Evolutionary conservation across 2,329 filamentous ascomycete genomes (phyloP).

Genomic region (Ascochyta lentis): DNA sequence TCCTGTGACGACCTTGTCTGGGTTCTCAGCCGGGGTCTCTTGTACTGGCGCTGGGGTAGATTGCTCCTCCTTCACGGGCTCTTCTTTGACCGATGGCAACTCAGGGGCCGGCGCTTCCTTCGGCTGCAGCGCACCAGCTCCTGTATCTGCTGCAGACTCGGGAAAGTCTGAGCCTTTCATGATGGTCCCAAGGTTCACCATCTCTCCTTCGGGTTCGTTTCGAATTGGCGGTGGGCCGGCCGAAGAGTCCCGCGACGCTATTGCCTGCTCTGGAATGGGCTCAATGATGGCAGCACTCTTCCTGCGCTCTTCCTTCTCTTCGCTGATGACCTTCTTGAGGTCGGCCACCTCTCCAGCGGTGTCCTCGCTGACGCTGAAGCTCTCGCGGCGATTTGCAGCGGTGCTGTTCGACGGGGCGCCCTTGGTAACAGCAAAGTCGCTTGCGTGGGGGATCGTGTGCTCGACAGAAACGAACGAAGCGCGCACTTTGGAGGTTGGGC

Average conservation of each 20-base stretch:
- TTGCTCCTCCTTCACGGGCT: conserved; percentile 5
- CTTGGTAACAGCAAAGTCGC: conserved; percentile 34
- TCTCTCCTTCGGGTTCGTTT: conserved; percentile 33
- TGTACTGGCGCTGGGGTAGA: conserved; percentile 3
- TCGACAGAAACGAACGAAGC: conserved; percentile 58
- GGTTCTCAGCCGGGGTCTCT: conserved; percentile 45
- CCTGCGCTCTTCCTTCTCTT: conserved; percentile 50
- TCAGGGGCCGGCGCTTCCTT: conserved; percentile 11
- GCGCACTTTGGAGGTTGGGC: conserved; percentile 54
- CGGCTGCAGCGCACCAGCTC: conserved; percentile 8
- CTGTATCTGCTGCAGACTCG: conserved; percentile 25
- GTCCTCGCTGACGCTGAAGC: conserved; percentile 52
- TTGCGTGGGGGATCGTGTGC: conserved; percentile 43
- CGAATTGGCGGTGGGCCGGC: conserved; percentile 43
- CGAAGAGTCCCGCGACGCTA: conserved; percentile 49
- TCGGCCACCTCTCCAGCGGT: conserved; percentile 43
- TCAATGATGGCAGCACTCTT: conserved; percentile 47
- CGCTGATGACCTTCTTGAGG: conserved; percentile 49
- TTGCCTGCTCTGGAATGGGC: conserved; percentile 52
- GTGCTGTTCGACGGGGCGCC: conserved; percentile 40
- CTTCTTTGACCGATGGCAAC: conserved; percentile 11
- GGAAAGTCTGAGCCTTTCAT: conserved; percentile 48
- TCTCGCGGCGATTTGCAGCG: conserved; percentile 46
- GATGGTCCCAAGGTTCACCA: conserved; percentile 43
- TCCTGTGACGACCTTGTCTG: conserved; percentile 53